A percentile compares a stretch with the other conserved stretches of the same genome.
These are phyloP conservation scores for Annona cherimola DNA, from an alignment of 164 flowering plant genomes.

Conservation along the genomic window DNA sequence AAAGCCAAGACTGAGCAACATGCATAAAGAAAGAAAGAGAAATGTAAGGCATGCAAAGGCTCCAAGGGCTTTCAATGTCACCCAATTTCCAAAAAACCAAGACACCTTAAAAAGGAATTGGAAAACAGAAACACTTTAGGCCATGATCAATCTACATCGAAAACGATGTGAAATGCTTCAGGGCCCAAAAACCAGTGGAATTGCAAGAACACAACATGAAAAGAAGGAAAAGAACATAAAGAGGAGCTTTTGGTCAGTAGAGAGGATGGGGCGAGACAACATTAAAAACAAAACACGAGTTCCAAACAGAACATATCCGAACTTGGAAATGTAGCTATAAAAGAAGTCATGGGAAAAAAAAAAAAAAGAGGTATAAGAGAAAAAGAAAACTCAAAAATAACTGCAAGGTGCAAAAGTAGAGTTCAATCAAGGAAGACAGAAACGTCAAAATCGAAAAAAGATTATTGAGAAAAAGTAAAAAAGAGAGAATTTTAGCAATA, in stretches of 20 bases:
- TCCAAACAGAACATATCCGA: too few relatives aligned
- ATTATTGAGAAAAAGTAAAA: neutral
- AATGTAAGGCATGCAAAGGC: neutral
- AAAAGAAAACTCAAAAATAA: neutral
- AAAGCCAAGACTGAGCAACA: neutral
- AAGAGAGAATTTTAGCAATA: neutral
- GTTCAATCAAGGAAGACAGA: neutral
- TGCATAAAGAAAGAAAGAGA: neutral
- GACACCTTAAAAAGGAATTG: neutral
- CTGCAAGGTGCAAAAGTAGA: neutral
- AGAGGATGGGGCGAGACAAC: neutral
- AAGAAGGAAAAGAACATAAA: neutral
- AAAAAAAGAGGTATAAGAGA: neutral
- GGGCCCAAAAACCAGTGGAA: neutral
- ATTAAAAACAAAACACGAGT: neutral
- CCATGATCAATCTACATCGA: neutral
- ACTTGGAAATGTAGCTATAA: too few relatives aligned
- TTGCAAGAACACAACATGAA: neutral
- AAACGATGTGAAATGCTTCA: neutral
- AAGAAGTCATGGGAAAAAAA: neutral
- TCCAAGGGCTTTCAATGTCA: neutral
- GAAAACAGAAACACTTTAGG: neutral
- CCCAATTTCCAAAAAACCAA: neutral
- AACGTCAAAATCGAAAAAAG: neutral
- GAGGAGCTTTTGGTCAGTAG: neutral